phyloP scores from a whole-genome alignment of 179 eudicot species.

The Vitellaria paradoxa region DNA sequence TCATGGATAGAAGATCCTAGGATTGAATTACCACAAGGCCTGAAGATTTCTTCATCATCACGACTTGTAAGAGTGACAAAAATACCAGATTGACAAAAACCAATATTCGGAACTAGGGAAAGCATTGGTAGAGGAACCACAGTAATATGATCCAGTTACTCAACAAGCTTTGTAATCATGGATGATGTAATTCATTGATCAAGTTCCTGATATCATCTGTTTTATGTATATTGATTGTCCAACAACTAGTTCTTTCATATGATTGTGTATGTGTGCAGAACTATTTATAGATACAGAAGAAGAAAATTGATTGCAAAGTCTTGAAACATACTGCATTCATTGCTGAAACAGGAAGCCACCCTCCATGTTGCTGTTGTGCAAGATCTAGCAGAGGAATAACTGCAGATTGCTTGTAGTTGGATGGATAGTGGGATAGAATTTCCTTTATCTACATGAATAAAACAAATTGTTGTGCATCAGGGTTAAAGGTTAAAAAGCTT shows the following conservation, averaged over 20 bases:
- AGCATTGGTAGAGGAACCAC: neutral
- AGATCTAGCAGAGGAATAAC: slow-evolving; percentile 95
- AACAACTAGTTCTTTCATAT: neutral
- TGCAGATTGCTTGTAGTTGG: slow-evolving; percentile 98
- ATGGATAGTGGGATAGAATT: slow-evolving; percentile 83
- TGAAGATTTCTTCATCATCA: neutral
- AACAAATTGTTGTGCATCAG: neutral
- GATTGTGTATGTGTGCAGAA: neutral
- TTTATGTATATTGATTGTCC: neutral
- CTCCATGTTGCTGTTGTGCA: slow-evolving; percentile 98
- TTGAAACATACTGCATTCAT: slow-evolving; percentile 81
- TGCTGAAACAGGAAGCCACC: slow-evolving; percentile 99
- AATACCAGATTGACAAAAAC: neutral
- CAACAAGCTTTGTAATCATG: neutral
- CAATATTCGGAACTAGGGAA: neutral
- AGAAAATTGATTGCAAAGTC: slow-evolving; percentile 3
- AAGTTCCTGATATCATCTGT: neutral
- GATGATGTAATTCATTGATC: neutral
- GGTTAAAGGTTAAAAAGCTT: slow-evolving; percentile 1
- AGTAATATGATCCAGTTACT: neutral
- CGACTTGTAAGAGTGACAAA: neutral
- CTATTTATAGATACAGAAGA: neutral
- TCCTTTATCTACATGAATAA: slow-evolving; percentile 66
- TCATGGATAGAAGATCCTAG: neutral
- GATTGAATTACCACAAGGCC: neutral